Conservation (phyloP, 2,329 filamentous ascomycete genomes). For the Emmonsiellopsis sp. region DNA sequence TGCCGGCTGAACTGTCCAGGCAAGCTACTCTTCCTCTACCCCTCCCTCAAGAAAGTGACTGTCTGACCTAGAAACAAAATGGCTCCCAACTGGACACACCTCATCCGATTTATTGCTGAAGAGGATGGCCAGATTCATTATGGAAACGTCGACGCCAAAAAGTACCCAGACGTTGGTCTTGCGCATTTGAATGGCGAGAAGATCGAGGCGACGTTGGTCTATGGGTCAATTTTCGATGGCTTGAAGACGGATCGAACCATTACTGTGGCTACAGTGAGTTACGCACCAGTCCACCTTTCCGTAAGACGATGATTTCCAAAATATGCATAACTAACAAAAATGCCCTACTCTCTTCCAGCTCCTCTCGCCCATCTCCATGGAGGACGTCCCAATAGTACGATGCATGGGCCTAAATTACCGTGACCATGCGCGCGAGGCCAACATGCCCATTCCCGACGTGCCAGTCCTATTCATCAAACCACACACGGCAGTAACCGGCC, state of each 20-base stretch:
- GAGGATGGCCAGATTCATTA: constrained; percentile 34
- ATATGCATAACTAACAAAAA: background rate
- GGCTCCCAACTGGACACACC: constrained; percentile 27
- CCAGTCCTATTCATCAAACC: constrained; percentile 34
- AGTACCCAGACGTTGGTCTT: constrained; percentile 27
- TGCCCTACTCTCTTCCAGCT: constrained; percentile 7
- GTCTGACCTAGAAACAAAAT: constrained; percentile 1
- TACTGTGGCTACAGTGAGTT: background rate
- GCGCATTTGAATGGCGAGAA: constrained; percentile 19
- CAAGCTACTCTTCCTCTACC: background rate
- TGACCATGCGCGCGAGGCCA: constrained; percentile 32
- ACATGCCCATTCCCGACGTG: constrained; percentile 25
- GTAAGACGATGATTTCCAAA: background rate
- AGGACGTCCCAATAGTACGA: constrained; percentile 33
- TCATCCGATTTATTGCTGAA: constrained; percentile 33
- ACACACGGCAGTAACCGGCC: constrained; percentile 24
- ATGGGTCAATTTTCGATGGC: constrained; percentile 27
- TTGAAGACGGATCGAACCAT: background rate
- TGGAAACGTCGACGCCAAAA: constrained; percentile 26
- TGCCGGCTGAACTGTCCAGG: no score
- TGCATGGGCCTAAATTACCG: constrained; percentile 40
- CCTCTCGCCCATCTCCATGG: constrained; percentile 25
- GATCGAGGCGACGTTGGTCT: constrained; percentile 24
- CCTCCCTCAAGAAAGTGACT: background rate
- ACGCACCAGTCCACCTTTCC: background rate